Conservation (phyloP, 306 rosid genomes). For the Vigna angularis region DNA sequence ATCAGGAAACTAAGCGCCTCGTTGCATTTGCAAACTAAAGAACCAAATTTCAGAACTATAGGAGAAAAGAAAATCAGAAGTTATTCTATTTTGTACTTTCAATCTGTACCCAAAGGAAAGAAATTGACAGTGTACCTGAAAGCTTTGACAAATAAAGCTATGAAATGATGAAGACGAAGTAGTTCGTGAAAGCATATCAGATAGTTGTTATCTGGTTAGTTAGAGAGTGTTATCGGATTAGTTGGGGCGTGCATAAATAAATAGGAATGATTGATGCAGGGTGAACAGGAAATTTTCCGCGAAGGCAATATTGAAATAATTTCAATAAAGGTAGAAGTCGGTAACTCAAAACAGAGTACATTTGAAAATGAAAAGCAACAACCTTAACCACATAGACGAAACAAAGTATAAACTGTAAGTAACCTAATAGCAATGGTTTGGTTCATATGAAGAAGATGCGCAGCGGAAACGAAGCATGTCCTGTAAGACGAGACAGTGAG, state of each 20-base stretch:
- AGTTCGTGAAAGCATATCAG: not conserved
- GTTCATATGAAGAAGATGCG: not conserved
- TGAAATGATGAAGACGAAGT: not conserved
- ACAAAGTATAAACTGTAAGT: not conserved
- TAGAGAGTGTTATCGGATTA: not conserved
- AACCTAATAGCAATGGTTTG: not conserved
- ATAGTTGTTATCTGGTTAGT: constrained; percentile 5
- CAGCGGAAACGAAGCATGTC: not conserved
- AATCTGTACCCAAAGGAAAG: not conserved
- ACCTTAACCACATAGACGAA: not conserved
- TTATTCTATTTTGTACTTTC: not conserved
- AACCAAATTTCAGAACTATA: not conserved
- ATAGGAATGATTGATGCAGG: not conserved
- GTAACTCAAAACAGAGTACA: not conserved
- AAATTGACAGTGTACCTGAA: not conserved
- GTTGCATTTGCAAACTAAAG: not conserved
- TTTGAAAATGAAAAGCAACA: not conserved
- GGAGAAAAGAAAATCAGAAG: not conserved
- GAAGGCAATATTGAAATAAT: not conserved
- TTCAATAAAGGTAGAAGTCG: not conserved
- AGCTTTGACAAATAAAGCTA: not conserved
- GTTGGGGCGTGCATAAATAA: not conserved
- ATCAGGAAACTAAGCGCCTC: not conserved
- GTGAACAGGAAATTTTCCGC: not conserved
- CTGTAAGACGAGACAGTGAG: not conserved